A percentile compares a stretch with the other conserved stretches of the same genome.
Evolutionary conservation across 2,329 filamentous ascomycete genomes (phyloP).

Genomic region (Diaporthe citri): DNA sequence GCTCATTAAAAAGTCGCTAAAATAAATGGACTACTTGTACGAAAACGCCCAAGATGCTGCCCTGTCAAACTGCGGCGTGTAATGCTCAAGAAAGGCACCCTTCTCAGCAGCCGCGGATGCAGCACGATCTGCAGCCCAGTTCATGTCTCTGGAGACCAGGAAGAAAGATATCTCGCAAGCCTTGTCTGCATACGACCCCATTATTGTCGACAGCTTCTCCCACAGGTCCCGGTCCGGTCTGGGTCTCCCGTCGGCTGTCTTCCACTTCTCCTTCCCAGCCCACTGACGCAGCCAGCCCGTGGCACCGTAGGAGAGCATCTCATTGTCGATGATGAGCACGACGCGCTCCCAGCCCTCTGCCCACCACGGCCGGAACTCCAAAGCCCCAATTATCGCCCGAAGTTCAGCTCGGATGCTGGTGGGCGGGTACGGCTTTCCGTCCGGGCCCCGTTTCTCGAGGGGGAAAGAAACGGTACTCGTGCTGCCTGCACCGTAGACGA

Average conservation of each 20-base stretch:
- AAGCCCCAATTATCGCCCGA: conserved; percentile 15
- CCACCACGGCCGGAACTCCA: conserved; percentile 29
- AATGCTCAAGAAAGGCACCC: not conserved
- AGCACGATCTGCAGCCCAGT: conserved; percentile 16
- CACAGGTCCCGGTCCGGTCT: conserved; percentile 14
- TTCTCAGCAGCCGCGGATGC: conserved; percentile 12
- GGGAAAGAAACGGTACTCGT: conserved; percentile 20
- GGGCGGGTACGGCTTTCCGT: conserved; percentile 6
- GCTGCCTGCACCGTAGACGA: conserved; percentile 15
- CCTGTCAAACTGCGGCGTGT: conserved; percentile 17
- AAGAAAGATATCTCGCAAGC: conserved; percentile 23
- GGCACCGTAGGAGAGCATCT: conserved; percentile 16
- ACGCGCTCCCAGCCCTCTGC: conserved; percentile 27
- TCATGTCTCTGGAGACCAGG: conserved; percentile 6
- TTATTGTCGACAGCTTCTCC: conserved; percentile 17
- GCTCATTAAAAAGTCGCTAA: not conserved
- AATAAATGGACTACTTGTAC: not conserved
- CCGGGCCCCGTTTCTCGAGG: conserved; percentile 27
- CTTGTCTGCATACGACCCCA: conserved; percentile 17
- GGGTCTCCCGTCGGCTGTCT: conserved; percentile 13
- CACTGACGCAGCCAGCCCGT: conserved; percentile 25
- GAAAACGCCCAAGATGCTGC: conserved; percentile 15
- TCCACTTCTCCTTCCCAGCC: conserved; percentile 25
- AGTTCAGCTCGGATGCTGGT: conserved; percentile 27
- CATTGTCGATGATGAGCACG: conserved; percentile 23